phyloP scores from a whole-genome alignment of 129 eudicot genomes.

The Centrapalus pauciflorus region DNA sequence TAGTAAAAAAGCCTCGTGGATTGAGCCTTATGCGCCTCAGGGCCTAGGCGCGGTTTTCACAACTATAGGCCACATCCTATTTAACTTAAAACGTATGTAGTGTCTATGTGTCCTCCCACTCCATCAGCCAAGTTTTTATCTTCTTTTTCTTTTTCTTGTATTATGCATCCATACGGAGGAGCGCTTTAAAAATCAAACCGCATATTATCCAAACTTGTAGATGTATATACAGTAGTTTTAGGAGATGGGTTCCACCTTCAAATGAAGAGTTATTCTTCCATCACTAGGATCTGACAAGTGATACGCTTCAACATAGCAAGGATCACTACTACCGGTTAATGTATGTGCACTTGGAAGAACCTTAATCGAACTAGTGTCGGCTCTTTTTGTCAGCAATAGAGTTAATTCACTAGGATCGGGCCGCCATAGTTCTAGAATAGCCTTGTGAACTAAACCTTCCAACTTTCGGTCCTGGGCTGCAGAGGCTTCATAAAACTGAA shows the following conservation, averaged over 20 bases:
- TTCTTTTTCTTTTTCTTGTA: neutral
- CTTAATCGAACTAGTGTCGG: constrained; percentile 63
- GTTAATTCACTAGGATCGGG: constrained; percentile 89
- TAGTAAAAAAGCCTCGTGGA: too few species aligned
- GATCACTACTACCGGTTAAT: constrained; percentile 91
- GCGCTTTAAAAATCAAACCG: neutral
- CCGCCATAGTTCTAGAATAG: constrained; percentile 92
- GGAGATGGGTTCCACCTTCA: constrained; percentile 53
- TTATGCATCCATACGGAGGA: neutral
- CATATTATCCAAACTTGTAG: neutral
- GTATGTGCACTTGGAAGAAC: constrained; percentile 76
- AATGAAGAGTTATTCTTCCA: constrained; percentile 86
- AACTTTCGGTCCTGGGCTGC: constrained; percentile 96
- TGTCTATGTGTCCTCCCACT: neutral
- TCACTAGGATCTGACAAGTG: constrained; percentile 92
- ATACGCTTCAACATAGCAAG: constrained; percentile 96
- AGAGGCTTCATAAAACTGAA: constrained; percentile 87
- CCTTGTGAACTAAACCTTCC: constrained; percentile 95
- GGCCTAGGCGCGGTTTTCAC: too few species aligned
- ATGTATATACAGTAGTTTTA: constrained; percentile 5
- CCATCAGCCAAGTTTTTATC: constrained; percentile 11
- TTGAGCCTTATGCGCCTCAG: too few species aligned
- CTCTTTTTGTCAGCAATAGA: constrained; percentile 60
- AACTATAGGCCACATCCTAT: neutral
- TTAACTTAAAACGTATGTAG: constrained; percentile 1